phyloP scores from a whole-genome alignment of 2,329 filamentous ascomycete genomes.

The Catunica adiposa region DNA sequence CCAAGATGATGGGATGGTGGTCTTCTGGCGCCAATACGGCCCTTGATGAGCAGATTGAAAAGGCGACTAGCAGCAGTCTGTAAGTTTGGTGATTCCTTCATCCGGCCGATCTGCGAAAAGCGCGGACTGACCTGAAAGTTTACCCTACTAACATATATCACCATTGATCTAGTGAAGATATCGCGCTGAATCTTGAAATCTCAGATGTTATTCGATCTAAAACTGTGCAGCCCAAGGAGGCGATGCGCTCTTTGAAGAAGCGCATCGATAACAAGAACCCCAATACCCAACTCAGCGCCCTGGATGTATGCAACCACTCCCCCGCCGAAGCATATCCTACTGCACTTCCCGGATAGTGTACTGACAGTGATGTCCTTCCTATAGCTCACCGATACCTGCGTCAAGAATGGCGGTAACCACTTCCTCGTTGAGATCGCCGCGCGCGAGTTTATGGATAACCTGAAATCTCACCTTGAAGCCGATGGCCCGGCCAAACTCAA shows the following conservation, averaged over 20 bases:
- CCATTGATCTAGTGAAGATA: slow-evolving; percentile 58
- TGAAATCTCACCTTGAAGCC: slow-evolving; percentile 75
- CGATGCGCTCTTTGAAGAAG: slow-evolving; percentile 88
- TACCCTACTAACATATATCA: slow-evolving; percentile 16
- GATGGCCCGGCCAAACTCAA: slow-evolving; percentile 61
- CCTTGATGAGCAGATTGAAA: slow-evolving; percentile 93
- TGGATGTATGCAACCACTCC: slow-evolving; percentile 46
- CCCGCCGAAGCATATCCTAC: neutral
- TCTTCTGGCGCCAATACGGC: slow-evolving; percentile 79
- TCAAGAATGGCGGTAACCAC: slow-evolving; percentile 93
- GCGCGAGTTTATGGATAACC: slow-evolving; percentile 94
- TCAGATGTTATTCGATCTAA: slow-evolving; percentile 95
- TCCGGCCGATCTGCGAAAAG: neutral
- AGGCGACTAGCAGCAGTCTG: slow-evolving; percentile 86
- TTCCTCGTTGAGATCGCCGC: slow-evolving; percentile 93
- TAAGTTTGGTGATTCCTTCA: slow-evolving; percentile 29
- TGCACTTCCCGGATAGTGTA: neutral
- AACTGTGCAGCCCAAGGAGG: slow-evolving; percentile 91
- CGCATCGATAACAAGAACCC: slow-evolving; percentile 96
- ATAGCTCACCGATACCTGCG: slow-evolving; percentile 90
- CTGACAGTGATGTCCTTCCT: slow-evolving; percentile 5
- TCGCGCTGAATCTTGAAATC: slow-evolving; percentile 92
- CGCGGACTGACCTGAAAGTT: neutral
- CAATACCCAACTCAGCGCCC: slow-evolving; percentile 85
- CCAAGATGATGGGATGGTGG: slow-evolving; percentile 79